phyloP scores from a whole-genome alignment of 768 basidiomycete genomes.

The Sarcodon aspratus region DNA sequence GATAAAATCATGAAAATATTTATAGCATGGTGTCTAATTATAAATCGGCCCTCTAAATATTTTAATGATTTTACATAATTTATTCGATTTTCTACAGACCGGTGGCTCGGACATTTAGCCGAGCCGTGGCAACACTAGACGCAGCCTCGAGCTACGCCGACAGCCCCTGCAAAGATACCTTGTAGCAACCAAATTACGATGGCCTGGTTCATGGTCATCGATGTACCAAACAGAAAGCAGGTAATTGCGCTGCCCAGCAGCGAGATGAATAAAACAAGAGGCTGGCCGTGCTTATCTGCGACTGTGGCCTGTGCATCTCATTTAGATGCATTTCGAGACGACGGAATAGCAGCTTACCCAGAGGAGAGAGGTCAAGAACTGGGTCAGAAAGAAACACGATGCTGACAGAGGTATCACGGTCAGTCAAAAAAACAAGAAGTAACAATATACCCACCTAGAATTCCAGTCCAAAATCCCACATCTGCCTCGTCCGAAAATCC shows the following conservation, averaged over 20 bases:
- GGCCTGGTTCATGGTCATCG: slow-evolving; percentile 66
- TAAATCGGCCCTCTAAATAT: too few species aligned
- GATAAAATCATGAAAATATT: too few species aligned
- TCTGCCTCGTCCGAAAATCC: slow-evolving; percentile 69
- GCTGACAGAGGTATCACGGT: slow-evolving; percentile 27
- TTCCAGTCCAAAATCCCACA: slow-evolving; percentile 83
- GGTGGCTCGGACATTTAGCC: too few species aligned
- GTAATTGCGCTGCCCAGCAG: slow-evolving; percentile 78
- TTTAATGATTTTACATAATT: too few species aligned
- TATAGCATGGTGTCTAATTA: too few species aligned
- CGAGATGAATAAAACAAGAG: slow-evolving; percentile 76
- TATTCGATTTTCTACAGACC: too few species aligned
- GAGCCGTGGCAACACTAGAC: too few species aligned
- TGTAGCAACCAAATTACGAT: slow-evolving; percentile 80
- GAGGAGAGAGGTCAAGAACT: slow-evolving; percentile 88
- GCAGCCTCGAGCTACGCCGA: slow-evolving; percentile 91
- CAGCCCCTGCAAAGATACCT: slow-evolving; percentile 87
- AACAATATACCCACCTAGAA: slow-evolving; percentile 45
- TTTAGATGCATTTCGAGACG: too few species aligned
- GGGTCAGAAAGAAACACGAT: slow-evolving; percentile 84
- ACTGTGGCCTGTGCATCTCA: slow-evolving; percentile 61
- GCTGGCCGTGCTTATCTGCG: slow-evolving; percentile 82
- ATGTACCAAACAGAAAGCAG: slow-evolving; percentile 69
- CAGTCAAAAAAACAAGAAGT: neutral
- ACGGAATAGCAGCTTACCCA: slow-evolving; percentile 45